phyloP scores from a whole-genome alignment of 139 green algal species.

The Chlamydomonas eustigma region DNA sequence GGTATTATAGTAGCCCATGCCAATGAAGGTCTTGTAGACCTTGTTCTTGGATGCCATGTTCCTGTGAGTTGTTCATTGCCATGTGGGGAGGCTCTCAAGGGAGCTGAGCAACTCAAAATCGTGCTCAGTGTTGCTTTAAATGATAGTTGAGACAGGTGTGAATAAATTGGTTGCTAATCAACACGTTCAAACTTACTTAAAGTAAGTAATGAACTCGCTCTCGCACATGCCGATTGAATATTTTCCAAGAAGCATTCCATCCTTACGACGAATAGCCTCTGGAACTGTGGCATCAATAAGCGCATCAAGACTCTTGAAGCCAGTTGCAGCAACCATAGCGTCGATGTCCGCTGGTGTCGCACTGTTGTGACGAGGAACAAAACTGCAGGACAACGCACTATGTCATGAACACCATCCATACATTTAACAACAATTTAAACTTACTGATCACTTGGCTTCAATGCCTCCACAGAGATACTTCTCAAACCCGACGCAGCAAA shows the following conservation, averaged over 20 bases:
- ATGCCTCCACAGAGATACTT: conserved; percentile 63
- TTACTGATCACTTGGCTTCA: conserved; percentile 74
- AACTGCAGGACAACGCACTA: conserved; percentile 55
- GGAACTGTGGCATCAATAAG: conserved; percentile 96
- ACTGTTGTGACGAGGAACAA: conserved; percentile 95
- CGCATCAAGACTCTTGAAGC: conserved; percentile 80
- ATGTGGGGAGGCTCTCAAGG: too few relatives aligned
- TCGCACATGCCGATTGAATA: conserved; percentile 86
- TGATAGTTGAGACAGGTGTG: too few relatives aligned
- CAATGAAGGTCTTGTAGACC: conserved; percentile 92
- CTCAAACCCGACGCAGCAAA: conserved; percentile 40
- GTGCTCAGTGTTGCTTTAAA: too few relatives aligned
- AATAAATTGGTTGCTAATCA: not conserved
- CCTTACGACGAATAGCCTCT: conserved; percentile 68
- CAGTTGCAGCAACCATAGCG: conserved; percentile 78
- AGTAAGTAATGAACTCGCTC: conserved; percentile 79
- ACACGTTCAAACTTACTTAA: conserved; percentile 66
- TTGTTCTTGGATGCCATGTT: conserved; percentile 96
- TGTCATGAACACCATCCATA: not conserved
- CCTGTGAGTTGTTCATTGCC: too few relatives aligned
- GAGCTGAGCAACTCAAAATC: too few relatives aligned
- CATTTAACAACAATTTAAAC: conserved; percentile 10
- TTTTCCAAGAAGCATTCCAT: conserved; percentile 79
- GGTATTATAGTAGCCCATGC: conserved; percentile 98
- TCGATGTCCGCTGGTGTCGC: conserved; percentile 65